Conservation (phyloP, 1,139 yeast species). For the Sugiyamaella grinbergsii region DNA sequence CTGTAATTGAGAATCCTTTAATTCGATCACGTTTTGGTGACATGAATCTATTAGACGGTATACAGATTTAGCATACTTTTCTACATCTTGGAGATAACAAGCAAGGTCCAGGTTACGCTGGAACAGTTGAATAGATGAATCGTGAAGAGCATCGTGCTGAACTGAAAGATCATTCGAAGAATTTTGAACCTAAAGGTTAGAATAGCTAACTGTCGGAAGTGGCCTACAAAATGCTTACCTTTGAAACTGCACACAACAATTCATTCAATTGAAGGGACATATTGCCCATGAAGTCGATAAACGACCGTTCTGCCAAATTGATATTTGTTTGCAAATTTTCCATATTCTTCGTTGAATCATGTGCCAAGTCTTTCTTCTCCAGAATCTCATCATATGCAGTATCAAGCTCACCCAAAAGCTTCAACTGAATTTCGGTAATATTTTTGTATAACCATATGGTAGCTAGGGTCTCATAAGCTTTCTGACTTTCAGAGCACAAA, state of each 20-base stretch:
- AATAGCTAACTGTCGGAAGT: background rate
- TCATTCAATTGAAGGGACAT: background rate
- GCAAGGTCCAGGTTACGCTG: constrained; percentile 6
- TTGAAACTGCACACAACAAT: background rate
- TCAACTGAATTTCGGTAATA: constrained; percentile 24
- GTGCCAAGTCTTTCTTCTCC: background rate
- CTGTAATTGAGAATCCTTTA: constrained; percentile 3
- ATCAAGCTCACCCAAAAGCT: constrained; percentile 7
- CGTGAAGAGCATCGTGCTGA: background rate
- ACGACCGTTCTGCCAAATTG: background rate
- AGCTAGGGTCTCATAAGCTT: constrained; percentile 24
- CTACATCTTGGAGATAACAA: constrained; percentile 6
- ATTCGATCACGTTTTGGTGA: background rate
- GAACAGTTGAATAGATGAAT: constrained; percentile 6
- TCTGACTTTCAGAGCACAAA: constrained; percentile 36
- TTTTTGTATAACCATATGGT: constrained; percentile 27
- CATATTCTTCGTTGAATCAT: background rate
- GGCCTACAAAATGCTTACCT: background rate
- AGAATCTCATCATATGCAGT: constrained; percentile 4
- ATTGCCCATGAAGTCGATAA: background rate
- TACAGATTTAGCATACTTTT: constrained; percentile 2
- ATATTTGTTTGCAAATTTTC: background rate
- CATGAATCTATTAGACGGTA: background rate
- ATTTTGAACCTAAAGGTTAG: constrained; percentile 2
- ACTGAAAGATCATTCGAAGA: background rate